phyloP scores from a whole-genome alignment of 2,329 filamentous ascomycete species.

The Penicillium capsulatum region DNA sequence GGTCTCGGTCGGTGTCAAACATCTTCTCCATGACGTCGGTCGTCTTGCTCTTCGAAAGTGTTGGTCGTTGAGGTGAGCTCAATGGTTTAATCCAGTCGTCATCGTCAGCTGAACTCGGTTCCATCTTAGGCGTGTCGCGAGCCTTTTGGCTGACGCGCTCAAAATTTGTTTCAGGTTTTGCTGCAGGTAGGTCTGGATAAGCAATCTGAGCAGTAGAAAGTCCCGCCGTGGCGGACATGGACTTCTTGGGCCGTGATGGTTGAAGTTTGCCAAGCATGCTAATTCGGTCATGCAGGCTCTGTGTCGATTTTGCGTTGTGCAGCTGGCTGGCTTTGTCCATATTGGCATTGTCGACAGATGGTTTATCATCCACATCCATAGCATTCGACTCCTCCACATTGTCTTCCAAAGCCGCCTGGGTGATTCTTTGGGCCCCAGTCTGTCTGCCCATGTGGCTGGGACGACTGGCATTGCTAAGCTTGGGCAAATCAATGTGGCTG shows the following conservation, averaged over 20 bases:
- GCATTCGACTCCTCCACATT: conserved; percentile 46
- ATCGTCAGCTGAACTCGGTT: conserved; percentile 41
- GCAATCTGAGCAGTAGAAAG: conserved; percentile 30
- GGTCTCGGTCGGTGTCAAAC: conserved; percentile 28
- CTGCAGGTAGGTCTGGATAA: conserved; percentile 35
- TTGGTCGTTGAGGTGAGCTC: conserved; percentile 45
- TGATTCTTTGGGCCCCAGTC: conserved; percentile 57
- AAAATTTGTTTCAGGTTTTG: conserved; percentile 27
- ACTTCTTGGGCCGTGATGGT: conserved; percentile 44
- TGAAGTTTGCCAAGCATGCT: conserved; percentile 63
- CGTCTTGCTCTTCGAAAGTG: conserved; percentile 58
- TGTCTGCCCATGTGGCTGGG: conserved; percentile 70
- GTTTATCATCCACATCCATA: conserved; percentile 54
- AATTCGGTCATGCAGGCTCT: conserved; percentile 88
- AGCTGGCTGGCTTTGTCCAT: conserved; percentile 53
- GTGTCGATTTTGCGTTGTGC: conserved; percentile 88
- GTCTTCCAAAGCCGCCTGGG: conserved; percentile 35
- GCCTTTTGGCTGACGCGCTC: conserved; percentile 21
- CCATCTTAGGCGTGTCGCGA: conserved; percentile 18
- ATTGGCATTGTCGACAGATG: conserved; percentile 44
- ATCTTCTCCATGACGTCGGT: conserved; percentile 57
- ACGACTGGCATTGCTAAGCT: conserved; percentile 45
- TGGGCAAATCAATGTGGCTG: conserved; percentile 68
- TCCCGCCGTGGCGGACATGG: conserved; percentile 37
- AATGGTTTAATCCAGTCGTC: conserved; percentile 60